Percentiles rank a stretch among this genome's conserved stretches.
Conservation (phyloP, 169 alveolate species). For the Plasmodium vivax region DNA sequence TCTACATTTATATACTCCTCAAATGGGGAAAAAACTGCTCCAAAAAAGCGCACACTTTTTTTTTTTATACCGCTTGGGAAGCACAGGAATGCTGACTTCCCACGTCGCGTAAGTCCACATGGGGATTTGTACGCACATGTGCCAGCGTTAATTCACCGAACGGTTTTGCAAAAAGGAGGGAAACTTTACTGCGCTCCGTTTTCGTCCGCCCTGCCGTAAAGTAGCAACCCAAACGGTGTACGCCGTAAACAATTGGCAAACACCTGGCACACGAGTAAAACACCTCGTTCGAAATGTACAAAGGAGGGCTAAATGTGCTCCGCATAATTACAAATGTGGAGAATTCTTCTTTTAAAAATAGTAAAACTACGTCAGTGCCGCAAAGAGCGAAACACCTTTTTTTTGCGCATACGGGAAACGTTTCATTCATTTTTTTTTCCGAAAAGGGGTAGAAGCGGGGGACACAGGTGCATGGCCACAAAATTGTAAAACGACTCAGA, state of each 20-base stretch:
- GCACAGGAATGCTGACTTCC: not conserved
- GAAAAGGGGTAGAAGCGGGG: not conserved
- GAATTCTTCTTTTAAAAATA: not conserved
- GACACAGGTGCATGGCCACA: not conserved
- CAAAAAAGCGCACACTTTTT: not conserved
- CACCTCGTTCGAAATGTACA: not conserved
- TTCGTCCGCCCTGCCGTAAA: not conserved
- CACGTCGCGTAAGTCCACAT: not conserved
- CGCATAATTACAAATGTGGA: not conserved
- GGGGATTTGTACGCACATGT: not conserved
- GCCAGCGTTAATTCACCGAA: not conserved
- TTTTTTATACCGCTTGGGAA: not conserved
- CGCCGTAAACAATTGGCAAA: not conserved
- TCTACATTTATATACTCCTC: not conserved
- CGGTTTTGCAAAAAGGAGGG: not conserved
- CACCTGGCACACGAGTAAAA: not conserved
- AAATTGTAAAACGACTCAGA: not conserved
- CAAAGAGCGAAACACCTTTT: not conserved
- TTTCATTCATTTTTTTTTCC: not conserved
- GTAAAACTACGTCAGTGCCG: not conserved
- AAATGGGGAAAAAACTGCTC: not conserved
- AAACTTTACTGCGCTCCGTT: not conserved
- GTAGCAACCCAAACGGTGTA: not conserved
- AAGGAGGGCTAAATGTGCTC: not conserved
- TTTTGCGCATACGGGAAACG: not conserved